Percentiles rank a stretch among this genome's conserved stretches.
Conservation (phyloP, 2,329 filamentous ascomycete genomes). For the Microcyclosporella mali region DNA sequence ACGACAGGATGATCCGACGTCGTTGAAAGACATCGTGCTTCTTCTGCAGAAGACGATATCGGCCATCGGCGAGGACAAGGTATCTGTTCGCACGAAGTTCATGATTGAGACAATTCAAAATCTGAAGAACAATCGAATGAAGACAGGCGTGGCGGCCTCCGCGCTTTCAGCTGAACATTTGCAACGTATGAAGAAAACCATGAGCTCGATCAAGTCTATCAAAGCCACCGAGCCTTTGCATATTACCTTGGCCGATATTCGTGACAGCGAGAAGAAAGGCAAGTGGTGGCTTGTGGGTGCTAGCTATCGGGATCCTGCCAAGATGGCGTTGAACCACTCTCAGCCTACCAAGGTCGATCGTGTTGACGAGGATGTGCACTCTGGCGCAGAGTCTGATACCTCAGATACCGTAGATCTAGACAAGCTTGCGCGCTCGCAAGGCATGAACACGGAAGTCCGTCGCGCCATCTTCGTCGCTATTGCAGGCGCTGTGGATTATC, state of each 20-base stretch:
- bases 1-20: conserved; percentile 78
- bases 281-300: conserved; percentile 99
- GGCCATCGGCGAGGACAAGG: conserved; percentile 55
- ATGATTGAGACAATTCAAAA: conserved; percentile 97
- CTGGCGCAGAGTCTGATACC: conserved; percentile 36
- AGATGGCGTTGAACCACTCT: conserved; percentile 13
- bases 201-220: conserved; percentile 65
- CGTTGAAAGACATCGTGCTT: conserved; percentile 81
- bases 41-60: conserved; percentile 68
- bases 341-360: conserved; percentile 21
- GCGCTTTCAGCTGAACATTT: conserved; percentile 73
- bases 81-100: conserved; percentile 86
- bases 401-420: conserved; percentile 53
- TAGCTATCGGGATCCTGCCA: conserved; percentile 60
- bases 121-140: conserved; percentile 88
- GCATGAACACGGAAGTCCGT: conserved; percentile 80
- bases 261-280: conserved; percentile 74
- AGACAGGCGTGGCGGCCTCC: conserved; percentile 64
- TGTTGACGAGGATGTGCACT: conserved; percentile 20
- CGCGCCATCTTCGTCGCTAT: conserved; percentile 90
- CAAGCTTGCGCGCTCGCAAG: conserved; percentile 69
- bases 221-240: conserved; percentile 76
- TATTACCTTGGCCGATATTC: conserved; percentile 74
- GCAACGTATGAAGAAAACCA: conserved; percentile 78
- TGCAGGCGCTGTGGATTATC: conserved; percentile 75